Conservation (phyloP, 208 protist genomes). For the Porcisia hertigi region DNA sequence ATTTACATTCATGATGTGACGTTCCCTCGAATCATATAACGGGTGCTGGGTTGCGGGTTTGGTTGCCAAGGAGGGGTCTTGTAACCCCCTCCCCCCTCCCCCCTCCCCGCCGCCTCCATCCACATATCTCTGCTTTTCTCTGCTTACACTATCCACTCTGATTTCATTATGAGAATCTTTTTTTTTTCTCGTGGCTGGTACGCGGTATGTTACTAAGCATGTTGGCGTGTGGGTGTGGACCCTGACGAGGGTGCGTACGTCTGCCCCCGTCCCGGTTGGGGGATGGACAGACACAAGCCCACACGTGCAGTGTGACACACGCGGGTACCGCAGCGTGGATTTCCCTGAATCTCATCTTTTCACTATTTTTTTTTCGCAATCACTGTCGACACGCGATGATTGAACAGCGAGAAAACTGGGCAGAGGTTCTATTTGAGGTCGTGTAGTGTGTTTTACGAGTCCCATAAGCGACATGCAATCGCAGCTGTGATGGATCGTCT, state of each 20-base stretch:
- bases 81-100: too few relatives aligned
- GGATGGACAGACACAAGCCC: not conserved
- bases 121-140: too few relatives aligned
- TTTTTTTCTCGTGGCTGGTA: not conserved
- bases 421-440: not conserved
- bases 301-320: not conserved
- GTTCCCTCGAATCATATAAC: too few relatives aligned
- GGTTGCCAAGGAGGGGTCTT: too few relatives aligned
- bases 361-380: not conserved
- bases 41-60: too few relatives aligned
- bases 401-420: not conserved
- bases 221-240: not conserved
- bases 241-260: not conserved
- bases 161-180: constrained; percentile 4
- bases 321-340: not conserved
- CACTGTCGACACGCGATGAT: not conserved
- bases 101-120: too few relatives aligned
- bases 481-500: not conserved
- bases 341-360: not conserved
- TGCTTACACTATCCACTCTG: too few relatives aligned
- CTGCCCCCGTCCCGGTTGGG: not conserved
- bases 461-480: too few relatives aligned
- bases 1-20: too few relatives aligned
- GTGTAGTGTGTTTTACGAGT: not conserved
- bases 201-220: not conserved